Evolutionary conservation across 306 rosid species (phyloP), one percentile per base, ranked within the genome.

Genomic region (Cicer yamashitae): DNA sequence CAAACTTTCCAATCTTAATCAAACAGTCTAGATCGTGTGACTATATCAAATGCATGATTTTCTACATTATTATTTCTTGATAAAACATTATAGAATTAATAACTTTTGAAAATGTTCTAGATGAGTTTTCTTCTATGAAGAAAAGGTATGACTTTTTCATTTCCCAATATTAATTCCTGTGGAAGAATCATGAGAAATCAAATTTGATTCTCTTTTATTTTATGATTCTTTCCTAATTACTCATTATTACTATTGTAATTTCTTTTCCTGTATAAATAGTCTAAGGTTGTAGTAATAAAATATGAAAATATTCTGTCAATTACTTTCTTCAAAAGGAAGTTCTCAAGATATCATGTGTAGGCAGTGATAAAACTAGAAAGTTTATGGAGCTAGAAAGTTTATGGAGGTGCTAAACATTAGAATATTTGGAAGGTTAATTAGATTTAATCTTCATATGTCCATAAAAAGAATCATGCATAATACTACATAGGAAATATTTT

Each of bases 401-500:
- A 30, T 30, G 37, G 37, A 10, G 46, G 50, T 73, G 58, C 45
- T 46, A 37, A 10, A 48, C 15, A 40, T 38, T 18, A 64, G 61
- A 65, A 52, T 53, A 38, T 63, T 38, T 47, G n/a, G 10, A 74
- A 25, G 50, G 7, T 30, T 30, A 30, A 30, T 30, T 30, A 47
- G 1, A 14, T 61, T 30, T 39, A 39, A 40, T 46, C 44, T 64
- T 30, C 37, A 30, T 30, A 67, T 30, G 44, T 30, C 47, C 22
- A 54, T 44, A 67, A 67, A 54, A 43, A 41, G 18, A 7, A 71
- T 69, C 13, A 67, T 46, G 57, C 3, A 57, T 41, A 57, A 45
- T 69, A 45, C 46, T 63, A 67, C 43, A 54, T 34, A 52, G 53
- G 74, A 76, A 39, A 51, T 25, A 58, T 59, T 38, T 64, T 37